Evolutionary conservation across 2,329 filamentous ascomycete genomes (phyloP), one percentile per base, ranked within the genome.

Genomic region (Neoarthrinium moseri): DNA sequence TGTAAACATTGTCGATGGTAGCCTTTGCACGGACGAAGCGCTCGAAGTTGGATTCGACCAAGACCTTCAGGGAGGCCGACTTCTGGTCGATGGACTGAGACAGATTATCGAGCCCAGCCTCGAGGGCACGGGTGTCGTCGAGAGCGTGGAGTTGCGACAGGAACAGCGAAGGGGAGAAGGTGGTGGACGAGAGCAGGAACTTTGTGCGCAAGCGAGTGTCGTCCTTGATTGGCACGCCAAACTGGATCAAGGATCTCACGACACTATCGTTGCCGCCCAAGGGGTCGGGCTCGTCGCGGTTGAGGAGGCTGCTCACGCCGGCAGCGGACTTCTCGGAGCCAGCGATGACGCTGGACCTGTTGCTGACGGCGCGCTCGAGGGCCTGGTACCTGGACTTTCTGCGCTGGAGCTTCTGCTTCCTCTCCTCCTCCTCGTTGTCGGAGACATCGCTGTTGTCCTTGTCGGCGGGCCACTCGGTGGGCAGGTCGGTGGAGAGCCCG

Each of bases 1-100:
- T 95, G 70, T 99, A 99, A 43, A 99, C 94, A 69, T 95, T 95
- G 70, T 99, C 94, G 59, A 99, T 97, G 6, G 92, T 97, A 15
- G 92, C 89, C 67, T 99, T 99, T 34, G 94, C 94, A 52, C 90
- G 87, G 46, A 99, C 94, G 71, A 99, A 99, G 54, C 92, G 87
- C 68, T 99, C 95, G 63, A 99, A 99, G 65, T 99, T 99, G 53
- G 89, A 92, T 67, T 99, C 94, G 20, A 99, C 94, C 15, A 99
- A 78, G 10, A 95, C 88, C 64, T 99, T 99, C 50, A 99, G 79
- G 4, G 91, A 96, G 0, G 92, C 94, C 0, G 92, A 96, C 67
- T 99, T 99, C 69, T 97, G 89, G 60, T 97, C 94, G 59, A 99
- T 99, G 1, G 92, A 96, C 51, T 82, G 81, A 15, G 91, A 94